Conservation (phyloP, 805 yeast species). For the Candida silvicultrix region DNA sequence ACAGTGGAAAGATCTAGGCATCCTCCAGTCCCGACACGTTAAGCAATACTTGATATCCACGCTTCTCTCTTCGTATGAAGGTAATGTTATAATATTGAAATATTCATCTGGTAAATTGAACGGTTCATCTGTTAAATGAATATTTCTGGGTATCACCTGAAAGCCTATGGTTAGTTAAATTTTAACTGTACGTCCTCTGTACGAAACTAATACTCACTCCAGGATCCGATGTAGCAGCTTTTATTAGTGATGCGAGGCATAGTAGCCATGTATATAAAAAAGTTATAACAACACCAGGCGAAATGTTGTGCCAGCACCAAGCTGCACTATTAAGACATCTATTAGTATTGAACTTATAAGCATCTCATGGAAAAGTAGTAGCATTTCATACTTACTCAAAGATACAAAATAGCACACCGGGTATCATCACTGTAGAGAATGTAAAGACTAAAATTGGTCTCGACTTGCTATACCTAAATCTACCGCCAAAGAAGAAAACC, state of each 20-base stretch:
- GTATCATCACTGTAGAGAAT: conserved; percentile 28
- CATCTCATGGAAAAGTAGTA: no score
- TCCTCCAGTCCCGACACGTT: conserved; percentile 68
- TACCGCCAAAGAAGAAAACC: conserved; percentile 60
- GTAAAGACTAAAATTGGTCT: conserved; percentile 35
- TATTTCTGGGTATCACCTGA: conserved; percentile 49
- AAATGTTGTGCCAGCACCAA: conserved; percentile 52
- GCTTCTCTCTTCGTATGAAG: conserved; percentile 29
- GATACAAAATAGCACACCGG: conserved; percentile 49
- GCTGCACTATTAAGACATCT: conserved; percentile 23
- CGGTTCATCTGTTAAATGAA: conserved; percentile 45
- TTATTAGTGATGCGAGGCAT: conserved; percentile 40
- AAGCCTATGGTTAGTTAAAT: not conserved
- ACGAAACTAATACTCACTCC: no score
- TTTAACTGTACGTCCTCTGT: no score
- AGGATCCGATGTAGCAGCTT: conserved; percentile 58
- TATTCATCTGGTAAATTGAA: conserved; percentile 50
- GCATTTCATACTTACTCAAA: conserved; percentile 31
- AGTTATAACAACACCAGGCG: conserved; percentile 49
- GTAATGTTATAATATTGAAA: conserved; percentile 41
- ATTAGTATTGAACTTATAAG: no score
- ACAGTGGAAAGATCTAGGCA: conserved; percentile 74
- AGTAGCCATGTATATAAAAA: conserved; percentile 55
- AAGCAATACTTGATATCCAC: conserved; percentile 52
- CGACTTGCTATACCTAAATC: conserved; percentile 39